Conservation (phyloP, 2,329 filamentous ascomycete species). For the Mycosphaerella arachidis region DNA sequence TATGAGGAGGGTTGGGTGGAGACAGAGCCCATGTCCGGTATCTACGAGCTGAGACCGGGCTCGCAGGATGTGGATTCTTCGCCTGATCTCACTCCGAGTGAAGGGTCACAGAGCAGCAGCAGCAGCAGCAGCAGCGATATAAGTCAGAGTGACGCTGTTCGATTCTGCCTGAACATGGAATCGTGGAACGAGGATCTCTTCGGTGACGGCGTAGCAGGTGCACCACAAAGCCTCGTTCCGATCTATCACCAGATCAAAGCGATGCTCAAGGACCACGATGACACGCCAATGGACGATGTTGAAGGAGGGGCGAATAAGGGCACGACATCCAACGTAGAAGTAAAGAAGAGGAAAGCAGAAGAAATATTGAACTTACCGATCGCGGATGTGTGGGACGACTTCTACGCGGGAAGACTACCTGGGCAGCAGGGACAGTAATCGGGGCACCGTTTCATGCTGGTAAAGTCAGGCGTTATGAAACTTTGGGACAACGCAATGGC, state of each 20-base stretch:
- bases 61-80: slow-evolving; percentile 18
- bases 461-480: too few species aligned
- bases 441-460: not conserved
- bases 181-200: slow-evolving; percentile 15
- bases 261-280: slow-evolving; percentile 20
- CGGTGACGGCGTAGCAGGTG: slow-evolving; percentile 15
- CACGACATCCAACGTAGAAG: not conserved
- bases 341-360: slow-evolving; percentile 21
- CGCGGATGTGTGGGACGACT: slow-evolving; percentile 10
- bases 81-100: slow-evolving; percentile 28
- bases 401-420: not conserved
- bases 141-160: slow-evolving; percentile 29
- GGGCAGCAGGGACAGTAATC: not conserved
- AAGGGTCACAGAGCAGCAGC: slow-evolving; percentile 23
- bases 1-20: slow-evolving; percentile 4
- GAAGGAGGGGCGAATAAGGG: slow-evolving; percentile 5
- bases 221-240: slow-evolving; percentile 17
- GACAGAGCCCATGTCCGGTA: not conserved
- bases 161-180: slow-evolving; percentile 17
- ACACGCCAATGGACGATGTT: slow-evolving; percentile 10
- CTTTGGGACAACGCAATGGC: too few species aligned
- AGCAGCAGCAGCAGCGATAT: slow-evolving; percentile 36
- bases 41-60: slow-evolving; percentile 17
- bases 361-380: slow-evolving; percentile 15
- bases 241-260: slow-evolving; percentile 20